Evolutionary conservation across 108 stramenopile species (phyloP).

Genomic region (Nannochloropsis oceanica): DNA sequence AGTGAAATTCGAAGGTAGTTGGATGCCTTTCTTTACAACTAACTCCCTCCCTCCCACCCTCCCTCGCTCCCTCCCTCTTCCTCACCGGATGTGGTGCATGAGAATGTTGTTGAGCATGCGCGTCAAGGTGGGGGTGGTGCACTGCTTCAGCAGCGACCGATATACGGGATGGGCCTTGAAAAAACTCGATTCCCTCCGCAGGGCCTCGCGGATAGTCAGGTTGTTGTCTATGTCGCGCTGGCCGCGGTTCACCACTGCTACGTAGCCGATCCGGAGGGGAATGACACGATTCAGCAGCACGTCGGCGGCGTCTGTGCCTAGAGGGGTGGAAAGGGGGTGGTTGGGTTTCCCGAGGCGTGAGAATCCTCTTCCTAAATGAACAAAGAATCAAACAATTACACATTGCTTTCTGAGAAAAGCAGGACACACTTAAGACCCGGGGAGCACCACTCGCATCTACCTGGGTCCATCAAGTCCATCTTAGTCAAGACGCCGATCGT

Average conservation of each 20-base stretch:
- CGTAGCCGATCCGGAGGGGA: constrained; percentile 75
- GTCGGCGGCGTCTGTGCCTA: constrained; percentile 67
- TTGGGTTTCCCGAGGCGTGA: background rate
- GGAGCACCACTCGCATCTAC: constrained; percentile 21
- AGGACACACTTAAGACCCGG: background rate
- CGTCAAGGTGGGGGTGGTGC: constrained; percentile 14
- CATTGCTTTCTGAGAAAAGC: background rate
- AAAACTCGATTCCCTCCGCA: constrained; percentile 73
- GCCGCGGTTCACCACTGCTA: constrained; percentile 88
- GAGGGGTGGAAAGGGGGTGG: background rate
- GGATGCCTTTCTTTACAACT: background rate
- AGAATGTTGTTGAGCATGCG: constrained; percentile 58
- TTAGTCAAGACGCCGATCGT: constrained; percentile 97
- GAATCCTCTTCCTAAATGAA: background rate
- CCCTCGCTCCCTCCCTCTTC: background rate
- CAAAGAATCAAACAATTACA: background rate
- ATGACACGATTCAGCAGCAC: constrained; percentile 76
- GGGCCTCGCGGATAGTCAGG: constrained; percentile 56
- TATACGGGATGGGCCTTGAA: constrained; percentile 81
- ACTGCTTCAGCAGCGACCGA: constrained; percentile 19
- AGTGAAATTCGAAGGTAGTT: background rate
- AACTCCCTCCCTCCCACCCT: background rate
- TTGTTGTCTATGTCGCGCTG: constrained; percentile 83
- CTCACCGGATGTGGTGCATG: constrained; percentile 79
- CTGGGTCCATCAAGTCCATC: constrained; percentile 96